Conservation (phyloP, 805 yeast species). For the Kockiozyma suomiensis region DNA sequence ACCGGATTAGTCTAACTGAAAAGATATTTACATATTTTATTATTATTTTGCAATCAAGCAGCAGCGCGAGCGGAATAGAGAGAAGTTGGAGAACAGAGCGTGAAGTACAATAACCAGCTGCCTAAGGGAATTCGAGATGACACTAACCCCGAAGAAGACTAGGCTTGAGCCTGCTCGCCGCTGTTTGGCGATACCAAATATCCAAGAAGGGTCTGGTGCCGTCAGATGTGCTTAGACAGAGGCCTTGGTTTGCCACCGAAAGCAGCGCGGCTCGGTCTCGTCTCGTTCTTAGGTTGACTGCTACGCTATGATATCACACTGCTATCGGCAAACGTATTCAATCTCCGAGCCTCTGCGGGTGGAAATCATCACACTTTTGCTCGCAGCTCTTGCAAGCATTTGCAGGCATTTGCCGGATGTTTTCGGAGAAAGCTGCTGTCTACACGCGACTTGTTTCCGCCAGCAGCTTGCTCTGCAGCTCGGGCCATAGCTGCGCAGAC, state of each 20-base stretch:
- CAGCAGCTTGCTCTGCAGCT: background rate
- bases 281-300: background rate
- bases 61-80: no score
- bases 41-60: no score
- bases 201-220: background rate
- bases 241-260: slow-evolving; percentile 7
- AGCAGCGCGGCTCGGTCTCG: background rate
- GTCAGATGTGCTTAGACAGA: background rate
- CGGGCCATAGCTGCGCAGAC: background rate
- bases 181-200: background rate
- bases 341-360: no score
- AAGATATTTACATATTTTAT: no score
- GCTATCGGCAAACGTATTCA: no score
- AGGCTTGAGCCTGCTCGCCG: background rate
- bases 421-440: background rate
- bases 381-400: no score
- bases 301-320: no score
- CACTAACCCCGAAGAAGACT: background rate
- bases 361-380: no score
- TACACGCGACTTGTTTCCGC: background rate
- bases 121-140: background rate
- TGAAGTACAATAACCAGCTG: background rate
- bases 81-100: no score
- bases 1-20: no score
- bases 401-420: no score